phyloP scores from a whole-genome alignment of 2,329 filamentous ascomycete genomes.

The Aspergillus versicolor region DNA sequence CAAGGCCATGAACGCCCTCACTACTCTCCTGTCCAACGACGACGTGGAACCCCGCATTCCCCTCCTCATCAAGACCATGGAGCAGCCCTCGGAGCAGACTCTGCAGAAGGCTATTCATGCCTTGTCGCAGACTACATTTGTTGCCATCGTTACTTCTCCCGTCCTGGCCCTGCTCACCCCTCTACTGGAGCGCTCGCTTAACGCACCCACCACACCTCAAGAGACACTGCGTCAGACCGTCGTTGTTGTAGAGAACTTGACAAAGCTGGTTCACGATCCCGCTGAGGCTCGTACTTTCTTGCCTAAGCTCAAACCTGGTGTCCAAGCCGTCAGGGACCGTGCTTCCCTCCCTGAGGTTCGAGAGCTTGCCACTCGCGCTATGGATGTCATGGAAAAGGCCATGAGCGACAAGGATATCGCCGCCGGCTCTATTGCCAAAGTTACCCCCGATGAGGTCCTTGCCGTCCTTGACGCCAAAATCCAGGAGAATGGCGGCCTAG shows the following conservation, averaged over 20 bases:
- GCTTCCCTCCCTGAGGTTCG: slow-evolving; percentile 94
- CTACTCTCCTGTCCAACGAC: slow-evolving; percentile 89
- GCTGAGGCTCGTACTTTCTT: slow-evolving; percentile 93
- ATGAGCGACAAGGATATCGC: slow-evolving; percentile 70
- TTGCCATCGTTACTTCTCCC: slow-evolving; percentile 91
- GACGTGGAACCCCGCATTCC: slow-evolving; percentile 91
- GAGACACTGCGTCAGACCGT: slow-evolving; percentile 95
- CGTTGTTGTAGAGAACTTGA: slow-evolving; percentile 96
- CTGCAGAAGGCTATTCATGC: slow-evolving; percentile 96
- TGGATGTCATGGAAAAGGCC: slow-evolving; percentile 87
- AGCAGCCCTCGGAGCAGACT: slow-evolving; percentile 83
- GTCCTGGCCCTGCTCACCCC: slow-evolving; percentile 93
- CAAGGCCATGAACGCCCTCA: slow-evolving; percentile 87
- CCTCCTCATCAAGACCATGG: slow-evolving; percentile 90
- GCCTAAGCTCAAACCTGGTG: slow-evolving; percentile 90
- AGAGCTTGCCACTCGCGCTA: slow-evolving; percentile 78
- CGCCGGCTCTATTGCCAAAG: slow-evolving; percentile 60
- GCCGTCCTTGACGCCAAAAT: slow-evolving; percentile 74
- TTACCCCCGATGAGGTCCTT: slow-evolving; percentile 67
- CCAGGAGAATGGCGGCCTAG: slow-evolving; percentile 65
- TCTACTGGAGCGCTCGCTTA: slow-evolving; percentile 88
- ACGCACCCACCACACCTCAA: slow-evolving; percentile 85
- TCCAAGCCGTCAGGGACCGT: slow-evolving; percentile 81
- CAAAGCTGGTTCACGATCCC: slow-evolving; percentile 94
- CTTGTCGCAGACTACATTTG: slow-evolving; percentile 96